Evolutionary conservation across 495 filamentous ascomycete species (phyloP).

Genomic region (Lasiosphaeria hispida): DNA sequence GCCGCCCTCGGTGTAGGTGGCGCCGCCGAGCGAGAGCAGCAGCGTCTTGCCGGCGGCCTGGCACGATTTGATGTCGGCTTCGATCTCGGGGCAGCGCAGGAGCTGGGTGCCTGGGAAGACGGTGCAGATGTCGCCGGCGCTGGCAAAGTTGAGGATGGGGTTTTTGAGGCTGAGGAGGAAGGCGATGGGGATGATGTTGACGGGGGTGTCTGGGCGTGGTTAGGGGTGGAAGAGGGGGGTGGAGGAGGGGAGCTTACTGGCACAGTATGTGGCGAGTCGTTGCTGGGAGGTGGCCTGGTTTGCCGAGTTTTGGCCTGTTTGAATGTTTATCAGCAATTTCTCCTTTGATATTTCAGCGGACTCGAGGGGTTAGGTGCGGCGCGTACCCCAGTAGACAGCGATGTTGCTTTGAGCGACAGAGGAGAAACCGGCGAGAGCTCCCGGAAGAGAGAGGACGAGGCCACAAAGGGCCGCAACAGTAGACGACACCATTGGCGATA

Average conservation of each 20-base stretch:
- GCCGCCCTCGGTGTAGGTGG: slow-evolving; percentile 59
- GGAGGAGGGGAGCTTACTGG: slow-evolving; percentile 41
- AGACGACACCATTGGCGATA: slow-evolving; percentile 7
- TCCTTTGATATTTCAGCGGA: background rate
- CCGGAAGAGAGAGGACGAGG: slow-evolving; percentile 8
- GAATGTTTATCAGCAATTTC: background rate
- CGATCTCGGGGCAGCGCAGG: slow-evolving; percentile 61
- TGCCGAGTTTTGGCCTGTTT: slow-evolving; percentile 51
- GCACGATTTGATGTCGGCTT: slow-evolving; percentile 61
- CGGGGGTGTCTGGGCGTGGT: slow-evolving; percentile 24
- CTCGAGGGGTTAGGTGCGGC: background rate
- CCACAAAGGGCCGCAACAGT: slow-evolving; percentile 10
- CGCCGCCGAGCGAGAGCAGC: slow-evolving; percentile 65
- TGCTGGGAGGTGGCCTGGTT: slow-evolving; percentile 41
- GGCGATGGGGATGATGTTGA: slow-evolving; percentile 56
- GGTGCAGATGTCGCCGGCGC: slow-evolving; percentile 56
- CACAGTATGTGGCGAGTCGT: slow-evolving; percentile 51
- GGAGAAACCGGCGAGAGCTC: slow-evolving; percentile 46
- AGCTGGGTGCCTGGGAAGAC: slow-evolving; percentile 55
- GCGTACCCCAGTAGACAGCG: slow-evolving; percentile 61
- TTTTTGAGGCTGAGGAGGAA: slow-evolving; percentile 59
- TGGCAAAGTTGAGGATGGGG: slow-evolving; percentile 60
- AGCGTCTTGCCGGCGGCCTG: slow-evolving; percentile 64
- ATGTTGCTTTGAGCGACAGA: slow-evolving; percentile 53
- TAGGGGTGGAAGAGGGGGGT: no score